Evolutionary conservation across 2,329 filamentous ascomycete genomes (phyloP), one percentile per base, ranked within the genome.

Genomic region (Colletotrichum sp.): DNA sequence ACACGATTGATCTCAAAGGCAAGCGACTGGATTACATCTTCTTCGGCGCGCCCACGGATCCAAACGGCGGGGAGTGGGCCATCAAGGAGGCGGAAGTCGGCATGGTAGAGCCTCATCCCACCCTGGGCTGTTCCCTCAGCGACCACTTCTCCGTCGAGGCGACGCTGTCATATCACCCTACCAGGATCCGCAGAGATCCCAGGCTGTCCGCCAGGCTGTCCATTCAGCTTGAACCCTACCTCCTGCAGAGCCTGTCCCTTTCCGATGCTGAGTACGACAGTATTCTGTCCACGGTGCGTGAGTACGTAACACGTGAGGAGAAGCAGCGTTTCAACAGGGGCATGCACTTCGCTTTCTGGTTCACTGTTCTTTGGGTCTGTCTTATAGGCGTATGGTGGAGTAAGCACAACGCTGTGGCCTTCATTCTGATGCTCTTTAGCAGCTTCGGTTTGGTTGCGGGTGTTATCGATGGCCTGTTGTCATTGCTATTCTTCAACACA

Each of bases 11-110:
- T 82, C 92, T 92, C 1, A 89, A 88, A 28, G 96, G 94, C n/a
- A 96, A 98, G 84, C 90, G 97, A 26, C 90, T 99, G 64, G 97
- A 99, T 85, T 99, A 99, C 85, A 94, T 99, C 81, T 99, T 99
- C 85, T 93, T 95, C 79, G 92, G 91, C 3, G 15, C 90, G 9
- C 81, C 80, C 18, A 30, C 39, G 16, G 57, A 52, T 6, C 5
- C 5, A 16, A 55, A 59, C 26, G 48, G 77, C 77, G 64, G 84
- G 75, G 81, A 83, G 60, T 98, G 96, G 96, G 87, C 91, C 15
- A 92, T 98, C 75, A 89, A 92, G 75, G 89, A 90, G 9, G 93
- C 91, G 5, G 90, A 92, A 66, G 94, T 99, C 2, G 93, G 94
- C 75, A 95, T 98, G 92, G 93, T 92, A 24, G 91, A 94, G 82